Percentiles rank a stretch among this genome's conserved stretches.
phyloP scores from a whole-genome alignment of 129 eudicot species.

The Glebionis coronaria region DNA sequence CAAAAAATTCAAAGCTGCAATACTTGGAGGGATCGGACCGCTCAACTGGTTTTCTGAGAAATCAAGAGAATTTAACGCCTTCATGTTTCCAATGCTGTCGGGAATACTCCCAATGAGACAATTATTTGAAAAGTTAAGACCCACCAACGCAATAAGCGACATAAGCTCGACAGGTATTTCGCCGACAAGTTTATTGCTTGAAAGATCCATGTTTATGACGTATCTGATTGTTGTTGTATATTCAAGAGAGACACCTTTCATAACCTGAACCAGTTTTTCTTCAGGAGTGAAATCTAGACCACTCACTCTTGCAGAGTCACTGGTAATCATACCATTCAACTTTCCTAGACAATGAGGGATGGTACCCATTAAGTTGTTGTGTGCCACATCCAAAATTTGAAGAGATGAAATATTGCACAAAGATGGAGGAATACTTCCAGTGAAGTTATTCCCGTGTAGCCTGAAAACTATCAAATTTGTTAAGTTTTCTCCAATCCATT shows the following conservation, averaged over 20 bases:
- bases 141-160: not conserved
- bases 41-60: conserved; percentile 17
- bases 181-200: conserved; percentile 22
- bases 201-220: conserved; percentile 10
- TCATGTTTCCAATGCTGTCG: conserved; percentile 16
- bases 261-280: not conserved
- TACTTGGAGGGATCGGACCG: conserved; percentile 22
- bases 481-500: no score
- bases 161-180: conserved; percentile 21
- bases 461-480: not conserved
- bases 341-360: conserved; percentile 20
- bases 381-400: conserved; percentile 17
- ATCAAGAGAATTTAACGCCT: conserved; percentile 23
- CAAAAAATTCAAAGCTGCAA: not conserved
- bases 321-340: conserved; percentile 13
- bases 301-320: no score
- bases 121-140: conserved; percentile 29
- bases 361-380: conserved; percentile 9
- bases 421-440: not conserved
- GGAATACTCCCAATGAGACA: conserved; percentile 28
- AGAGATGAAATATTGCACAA: conserved; percentile 2
- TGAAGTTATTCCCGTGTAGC: not conserved
- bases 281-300: no score
- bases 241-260: conserved; percentile 16
- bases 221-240: not conserved